Base-by-base conservation (phyloP, 177 flowering plant species). In the Vitis hybrid region DNA sequence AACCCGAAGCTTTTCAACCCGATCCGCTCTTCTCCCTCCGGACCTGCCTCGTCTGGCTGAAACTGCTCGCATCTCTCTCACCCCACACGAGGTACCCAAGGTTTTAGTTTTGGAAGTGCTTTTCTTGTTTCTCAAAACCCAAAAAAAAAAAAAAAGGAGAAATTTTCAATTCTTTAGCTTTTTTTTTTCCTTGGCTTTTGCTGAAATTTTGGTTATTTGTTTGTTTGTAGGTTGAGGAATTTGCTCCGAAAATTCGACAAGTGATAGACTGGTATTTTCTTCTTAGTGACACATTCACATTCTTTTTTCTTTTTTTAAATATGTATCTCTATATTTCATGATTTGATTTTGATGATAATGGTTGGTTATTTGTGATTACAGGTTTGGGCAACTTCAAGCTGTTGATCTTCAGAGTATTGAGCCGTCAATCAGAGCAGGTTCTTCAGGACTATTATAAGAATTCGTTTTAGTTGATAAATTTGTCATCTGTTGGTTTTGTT, bases 311-410 rank as follows among this genome's bases (percentile, higher is more conserved):
- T 39, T 39, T 7, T 39, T 7, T 39, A 39, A 39, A 39, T 26
- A 39, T 6, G 9, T 6, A 39, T 39, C 45, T 39, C 45, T 39
- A 6, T 39, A 1, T 39, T 39, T 39, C 45, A 39, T 39, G 45
- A 39, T 39, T 39, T 39, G 6, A 39, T 39, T 39, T 39, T n/a
- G 12, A 22, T 57, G 70, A 22, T 22, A 52, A 19, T 13, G 19
- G 7, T 62, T 72, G 33, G 49, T 72, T 71, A 26, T 45, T 68
- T 76, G 55, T 39, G 45, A 4, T 39, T 39, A 70, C 84, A 93
- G 99, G 98, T 91, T 95, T 85, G 99, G 99, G 65, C 96, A 91
- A 74, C 97, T 95, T 73, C 98, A 95, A 83, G 90, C 80, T 45
- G 93, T 88, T 78, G 91, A 95, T 84, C 97, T 95, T 66, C 76